Base-by-base conservation (phyloP, 225 moss, liverwort and hornwort genomes). In the Physcomitrium patens region DNA sequence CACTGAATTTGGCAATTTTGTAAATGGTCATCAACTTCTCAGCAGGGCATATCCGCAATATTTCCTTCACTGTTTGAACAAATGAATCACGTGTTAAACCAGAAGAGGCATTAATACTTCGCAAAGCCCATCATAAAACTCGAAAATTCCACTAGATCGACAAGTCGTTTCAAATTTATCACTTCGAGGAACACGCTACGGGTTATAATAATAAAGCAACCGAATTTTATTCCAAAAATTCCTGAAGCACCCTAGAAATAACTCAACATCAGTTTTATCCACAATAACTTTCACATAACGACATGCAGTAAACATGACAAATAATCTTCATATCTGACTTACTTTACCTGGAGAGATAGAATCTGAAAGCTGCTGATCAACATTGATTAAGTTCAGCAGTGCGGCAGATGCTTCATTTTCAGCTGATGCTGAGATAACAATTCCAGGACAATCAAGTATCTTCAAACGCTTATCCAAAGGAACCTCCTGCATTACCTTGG, bases 391-490 rank as follows among this genome's bases (percentile, higher is more conserved):
- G 57, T 94, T 96, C 56, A 89, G 85, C 26, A 96, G 76, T 17
- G 89, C 77, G 48, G 83, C 92, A 45, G 94, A 80, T 45, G 92
- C 81, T 71, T 88, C 87, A 80, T 85, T 87, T 20, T 85, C 87
- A 50, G 78, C 86, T 44, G 87, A 63, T 31, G 85, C 89, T 37
- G 89, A 87, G 74, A 96, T 84, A 51, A 92, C 84, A 67, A 96
- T 91, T 71, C 96, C 94, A 79, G 94, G 96, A 77, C 93, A 87
- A 77, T 96, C 96, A 59, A 96, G 85, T 12, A 96, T 81, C 81
- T 92, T 96, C 5, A 94, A 81, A 64, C 90, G 86, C 71, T 91
- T 96, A 70, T 96, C 96, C 20, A 96, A 72, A 55, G 88, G 87
- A 60, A 96, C 72, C 76, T 96, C 96, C 69, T 94, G 94, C 89